Conservation (phyloP, 2,329 filamentous ascomycete species). For the Cercospora beticola region DNA sequence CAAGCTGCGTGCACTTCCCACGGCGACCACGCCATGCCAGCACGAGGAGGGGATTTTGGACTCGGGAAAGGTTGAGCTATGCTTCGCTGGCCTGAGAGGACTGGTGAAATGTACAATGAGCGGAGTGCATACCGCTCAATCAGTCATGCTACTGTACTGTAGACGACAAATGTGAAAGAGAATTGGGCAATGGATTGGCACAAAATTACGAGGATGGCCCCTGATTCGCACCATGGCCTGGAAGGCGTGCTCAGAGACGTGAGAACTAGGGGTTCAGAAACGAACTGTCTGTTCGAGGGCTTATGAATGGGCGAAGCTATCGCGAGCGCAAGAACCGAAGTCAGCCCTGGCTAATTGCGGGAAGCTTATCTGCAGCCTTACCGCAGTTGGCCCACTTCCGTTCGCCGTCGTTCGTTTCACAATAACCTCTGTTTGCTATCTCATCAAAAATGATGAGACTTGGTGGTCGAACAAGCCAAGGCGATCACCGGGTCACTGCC, state of each 20-base stretch:
- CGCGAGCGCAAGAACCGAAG: neutral
- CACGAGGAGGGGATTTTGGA: neutral
- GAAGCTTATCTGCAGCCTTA: neutral
- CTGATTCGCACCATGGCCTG: neutral
- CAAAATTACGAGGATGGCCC: neutral
- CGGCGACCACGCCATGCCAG: neutral
- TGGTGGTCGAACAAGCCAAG: neutral
- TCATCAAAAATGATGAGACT: neutral
- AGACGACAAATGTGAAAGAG: neutral
- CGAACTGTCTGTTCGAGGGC: neutral
- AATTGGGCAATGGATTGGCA: neutral
- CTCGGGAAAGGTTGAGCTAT: neutral
- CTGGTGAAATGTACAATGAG: neutral
- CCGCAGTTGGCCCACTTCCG: neutral
- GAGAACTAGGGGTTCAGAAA: neutral
- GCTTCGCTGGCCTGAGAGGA: neutral
- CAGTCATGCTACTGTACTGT: neutral
- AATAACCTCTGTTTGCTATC: neutral
- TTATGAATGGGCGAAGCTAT: neutral
- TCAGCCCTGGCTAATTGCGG: neutral
- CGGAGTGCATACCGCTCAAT: neutral
- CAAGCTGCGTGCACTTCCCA: neutral
- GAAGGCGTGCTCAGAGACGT: neutral
- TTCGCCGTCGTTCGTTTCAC: neutral
- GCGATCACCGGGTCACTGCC: neutral